Evolutionary conservation across 2,329 filamentous ascomycete species (phyloP).

Genomic region (Ophiostoma sp.): DNA sequence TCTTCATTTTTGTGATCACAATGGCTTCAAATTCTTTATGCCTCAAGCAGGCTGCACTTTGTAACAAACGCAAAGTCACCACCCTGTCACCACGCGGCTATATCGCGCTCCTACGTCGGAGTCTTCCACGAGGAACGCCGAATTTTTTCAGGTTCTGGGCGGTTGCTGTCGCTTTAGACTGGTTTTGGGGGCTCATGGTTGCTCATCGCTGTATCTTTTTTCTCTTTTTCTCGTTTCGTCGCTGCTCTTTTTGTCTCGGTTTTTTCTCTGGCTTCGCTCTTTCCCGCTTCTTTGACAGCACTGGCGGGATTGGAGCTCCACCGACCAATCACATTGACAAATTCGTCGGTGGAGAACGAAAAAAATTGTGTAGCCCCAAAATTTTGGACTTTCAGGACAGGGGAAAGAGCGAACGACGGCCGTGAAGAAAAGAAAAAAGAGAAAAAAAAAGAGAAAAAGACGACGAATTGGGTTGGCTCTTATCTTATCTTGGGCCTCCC

Average conservation of each 20-base stretch:
- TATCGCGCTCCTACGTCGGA: conserved; percentile 20
- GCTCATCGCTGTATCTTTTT: neutral
- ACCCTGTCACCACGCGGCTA: neutral
- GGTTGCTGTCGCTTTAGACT: neutral
- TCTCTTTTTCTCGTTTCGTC: neutral
- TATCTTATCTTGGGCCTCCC: conserved; percentile 29
- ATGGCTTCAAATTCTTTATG: neutral
- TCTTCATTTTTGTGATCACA: neutral
- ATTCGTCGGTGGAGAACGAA: conserved; percentile 22
- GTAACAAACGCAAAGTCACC: neutral
- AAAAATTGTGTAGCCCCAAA: conserved; percentile 22
- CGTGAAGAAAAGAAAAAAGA: neutral
- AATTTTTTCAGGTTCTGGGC: conserved; percentile 3
- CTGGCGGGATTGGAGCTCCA: conserved; percentile 12
- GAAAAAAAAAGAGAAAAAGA: neutral
- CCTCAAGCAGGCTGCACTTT: neutral
- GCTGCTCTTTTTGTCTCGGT: neutral
- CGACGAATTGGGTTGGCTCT: conserved; percentile 13
- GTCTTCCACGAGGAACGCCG: conserved; percentile 11
- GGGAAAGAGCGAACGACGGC: conserved; percentile 12
- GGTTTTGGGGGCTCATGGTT: neutral
- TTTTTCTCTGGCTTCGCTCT: conserved; percentile 9
- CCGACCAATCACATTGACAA: conserved; percentile 19
- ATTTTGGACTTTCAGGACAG: neutral
- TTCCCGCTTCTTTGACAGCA: conserved; percentile 5